Evolutionary conservation across 371 early-diverging fungal genomes (phyloP).

Genomic region (Mucor indicus): DNA sequence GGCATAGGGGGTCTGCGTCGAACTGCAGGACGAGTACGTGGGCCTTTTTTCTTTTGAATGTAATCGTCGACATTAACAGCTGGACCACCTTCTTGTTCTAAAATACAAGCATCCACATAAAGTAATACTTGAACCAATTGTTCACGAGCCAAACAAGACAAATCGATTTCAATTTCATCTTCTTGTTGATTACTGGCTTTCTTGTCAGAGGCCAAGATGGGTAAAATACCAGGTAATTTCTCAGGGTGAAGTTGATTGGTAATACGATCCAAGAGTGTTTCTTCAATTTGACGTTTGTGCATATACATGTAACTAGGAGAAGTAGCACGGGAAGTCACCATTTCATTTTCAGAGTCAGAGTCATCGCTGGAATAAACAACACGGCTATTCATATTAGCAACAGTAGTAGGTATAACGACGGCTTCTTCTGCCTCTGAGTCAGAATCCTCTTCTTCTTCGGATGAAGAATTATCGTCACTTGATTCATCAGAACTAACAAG

Average conservation of each 20-base stretch:
- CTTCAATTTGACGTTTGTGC: constrained; percentile 50
- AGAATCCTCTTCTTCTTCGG: constrained; percentile 15
- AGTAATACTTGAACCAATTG: constrained; percentile 36
- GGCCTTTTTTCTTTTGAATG: constrained; percentile 21
- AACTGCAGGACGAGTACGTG: constrained; percentile 18
- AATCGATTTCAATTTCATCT: constrained; percentile 46
- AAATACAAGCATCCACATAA: constrained; percentile 51
- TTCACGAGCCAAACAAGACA: constrained; percentile 47
- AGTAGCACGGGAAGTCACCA: constrained; percentile 16
- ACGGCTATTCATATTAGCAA: constrained; percentile 34
- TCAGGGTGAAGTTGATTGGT: constrained; percentile 40
- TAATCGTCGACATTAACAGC: constrained; percentile 35
- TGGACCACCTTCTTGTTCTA: constrained; percentile 47
- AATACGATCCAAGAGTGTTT: constrained; percentile 40
- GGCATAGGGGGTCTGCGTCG: constrained; percentile 8
- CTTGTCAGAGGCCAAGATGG: constrained; percentile 39
- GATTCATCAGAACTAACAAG: constrained; percentile 20
- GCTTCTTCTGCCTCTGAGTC: constrained; percentile 18
- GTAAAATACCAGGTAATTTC: constrained; percentile 44
- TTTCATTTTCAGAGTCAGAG: constrained; percentile 37
- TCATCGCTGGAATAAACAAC: constrained; percentile 18
- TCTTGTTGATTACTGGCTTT: constrained; percentile 14
- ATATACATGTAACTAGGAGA: constrained; percentile 28
- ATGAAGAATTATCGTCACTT: constrained; percentile 13
- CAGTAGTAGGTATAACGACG: constrained; percentile 36